phyloP scores from a whole-genome alignment of 768 basidiomycete species.

The Hygrocybe coccinea region DNA sequence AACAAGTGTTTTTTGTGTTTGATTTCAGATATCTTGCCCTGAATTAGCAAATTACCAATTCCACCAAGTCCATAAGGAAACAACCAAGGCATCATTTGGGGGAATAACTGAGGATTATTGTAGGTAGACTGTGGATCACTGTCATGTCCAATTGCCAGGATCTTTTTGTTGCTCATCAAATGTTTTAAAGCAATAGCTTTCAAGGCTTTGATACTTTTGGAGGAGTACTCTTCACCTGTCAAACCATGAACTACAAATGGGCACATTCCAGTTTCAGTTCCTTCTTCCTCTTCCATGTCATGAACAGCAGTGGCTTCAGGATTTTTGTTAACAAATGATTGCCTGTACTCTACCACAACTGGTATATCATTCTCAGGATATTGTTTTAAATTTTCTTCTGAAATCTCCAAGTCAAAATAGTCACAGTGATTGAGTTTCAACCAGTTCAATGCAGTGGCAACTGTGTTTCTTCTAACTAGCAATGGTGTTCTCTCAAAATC shows the following conservation, averaged over 20 bases:
- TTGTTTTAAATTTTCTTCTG: conserved; percentile 11
- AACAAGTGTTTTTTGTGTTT: conserved; percentile 18
- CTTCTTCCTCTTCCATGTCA: conserved; percentile 20
- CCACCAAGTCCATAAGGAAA: conserved; percentile 39
- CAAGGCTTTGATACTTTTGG: conserved; percentile 8
- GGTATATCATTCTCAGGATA: conserved; percentile 13
- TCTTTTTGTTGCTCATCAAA: conserved; percentile 10
- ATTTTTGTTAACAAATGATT: not conserved
- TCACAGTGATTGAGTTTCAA: too few relatives aligned
- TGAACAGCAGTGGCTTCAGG: conserved; percentile 9
- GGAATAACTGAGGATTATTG: conserved; percentile 26
- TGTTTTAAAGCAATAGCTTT: conserved; percentile 15
- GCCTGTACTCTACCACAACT: conserved; percentile 15
- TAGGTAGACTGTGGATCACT: conserved; percentile 15
- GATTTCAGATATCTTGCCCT: conserved; percentile 8
- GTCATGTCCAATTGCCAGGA: conserved; percentile 20
- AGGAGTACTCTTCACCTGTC: conserved; percentile 14
- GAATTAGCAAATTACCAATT: conserved; percentile 15
- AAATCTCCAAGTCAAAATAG: conserved; percentile 17
- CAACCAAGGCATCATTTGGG: conserved; percentile 32
- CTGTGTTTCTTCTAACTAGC: conserved; percentile 20
- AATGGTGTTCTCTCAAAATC: conserved; percentile 19
- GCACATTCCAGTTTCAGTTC: conserved; percentile 19
- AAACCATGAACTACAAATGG: conserved; percentile 28
- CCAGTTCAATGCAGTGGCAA: not conserved